Percentiles rank a stretch among this genome's conserved stretches.
phyloP scores from a whole-genome alignment of 441 rosid genomes.

The Metrosideros polymorpha region DNA sequence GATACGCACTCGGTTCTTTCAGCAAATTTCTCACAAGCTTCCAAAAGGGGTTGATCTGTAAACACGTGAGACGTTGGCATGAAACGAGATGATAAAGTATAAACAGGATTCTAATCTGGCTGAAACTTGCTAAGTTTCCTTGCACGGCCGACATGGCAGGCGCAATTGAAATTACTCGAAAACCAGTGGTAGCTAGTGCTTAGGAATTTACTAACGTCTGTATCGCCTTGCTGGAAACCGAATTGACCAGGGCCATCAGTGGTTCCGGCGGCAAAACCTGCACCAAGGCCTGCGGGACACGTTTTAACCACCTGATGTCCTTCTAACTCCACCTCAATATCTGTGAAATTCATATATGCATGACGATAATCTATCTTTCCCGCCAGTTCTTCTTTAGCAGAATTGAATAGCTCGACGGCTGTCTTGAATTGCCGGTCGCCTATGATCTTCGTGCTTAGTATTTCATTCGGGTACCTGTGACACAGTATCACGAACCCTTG shows the following conservation, averaged over 20 bases:
- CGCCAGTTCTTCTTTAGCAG: constrained; percentile 19
- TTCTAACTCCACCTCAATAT: constrained; percentile 32
- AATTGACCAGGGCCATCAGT: constrained; percentile 52
- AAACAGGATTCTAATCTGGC: neutral
- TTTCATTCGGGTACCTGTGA: constrained; percentile 41
- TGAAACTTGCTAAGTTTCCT: neutral
- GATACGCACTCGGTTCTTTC: constrained; percentile 42
- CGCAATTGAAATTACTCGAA: neutral
- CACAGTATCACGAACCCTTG: neutral
- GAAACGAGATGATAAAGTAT: neutral
- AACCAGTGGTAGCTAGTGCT: neutral
- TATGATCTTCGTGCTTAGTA: constrained; percentile 39
- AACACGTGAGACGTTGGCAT: neutral
- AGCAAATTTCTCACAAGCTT: constrained; percentile 27
- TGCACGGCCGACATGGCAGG: neutral
- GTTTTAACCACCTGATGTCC: constrained; percentile 21
- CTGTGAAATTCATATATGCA: constrained; percentile 30
- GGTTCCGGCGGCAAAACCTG: constrained; percentile 59
- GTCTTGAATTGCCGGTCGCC: constrained; percentile 40
- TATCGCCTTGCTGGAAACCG: constrained; percentile 53
- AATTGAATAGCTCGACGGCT: constrained; percentile 29
- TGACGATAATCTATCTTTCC: constrained; percentile 46
- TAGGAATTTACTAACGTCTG: constrained; percentile 18
- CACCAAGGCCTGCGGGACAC: constrained; percentile 45
- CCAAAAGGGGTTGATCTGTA: constrained; percentile 37